Base-by-base conservation (phyloP, 805 yeast species). In the Wickerhamiella siamensis region DNA sequence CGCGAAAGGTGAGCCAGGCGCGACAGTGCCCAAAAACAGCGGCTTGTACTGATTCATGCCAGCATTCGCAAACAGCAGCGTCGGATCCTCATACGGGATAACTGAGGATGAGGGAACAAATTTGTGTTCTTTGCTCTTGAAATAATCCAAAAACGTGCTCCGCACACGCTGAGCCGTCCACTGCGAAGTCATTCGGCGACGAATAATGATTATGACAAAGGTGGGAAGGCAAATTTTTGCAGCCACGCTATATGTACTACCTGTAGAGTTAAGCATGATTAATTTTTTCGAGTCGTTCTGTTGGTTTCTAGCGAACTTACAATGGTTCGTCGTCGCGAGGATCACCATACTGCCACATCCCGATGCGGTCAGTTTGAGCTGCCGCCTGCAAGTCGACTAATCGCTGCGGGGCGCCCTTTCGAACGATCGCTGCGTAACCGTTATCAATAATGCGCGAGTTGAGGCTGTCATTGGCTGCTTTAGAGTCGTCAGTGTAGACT, bases 21-120 rank as follows among this genome's bases (percentile, higher is more conserved):
- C 97, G 37, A 86, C 96, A 8, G 96, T 87, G 42, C 99, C 99
- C 57, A 87, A 69, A 62, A 91, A 91, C 53, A 91, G 91, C 12
- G 98, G 95, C 64, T 91, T 91, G 65, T 87, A 91, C 69, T 91
- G 99, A 67, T 91, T 91, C 99, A 91, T 91, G 65, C 97, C 98
- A 45, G 99, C 99, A 60, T 91, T 91, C 58, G 98, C 94, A 59
- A 91, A 91, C 48, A 91, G 69, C 47, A 91, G 71, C 20, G 97
- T 88, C 40, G 99, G 98, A 60, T 91, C 99, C 66, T 91, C 96
- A 61, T 80, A 94, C 41, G 99, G 99, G 46, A 91, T 79, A 22
- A 88, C 97, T 0, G 95, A 83, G 2, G 97, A 86, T 0, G 94
- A 81, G 18, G 95, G 84, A 37, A 91, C 87, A 60, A 73, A 86